Evolutionary conservation across 2,329 filamentous ascomycete genomes (phyloP).

Genomic region (Colletotrichum sp.): DNA sequence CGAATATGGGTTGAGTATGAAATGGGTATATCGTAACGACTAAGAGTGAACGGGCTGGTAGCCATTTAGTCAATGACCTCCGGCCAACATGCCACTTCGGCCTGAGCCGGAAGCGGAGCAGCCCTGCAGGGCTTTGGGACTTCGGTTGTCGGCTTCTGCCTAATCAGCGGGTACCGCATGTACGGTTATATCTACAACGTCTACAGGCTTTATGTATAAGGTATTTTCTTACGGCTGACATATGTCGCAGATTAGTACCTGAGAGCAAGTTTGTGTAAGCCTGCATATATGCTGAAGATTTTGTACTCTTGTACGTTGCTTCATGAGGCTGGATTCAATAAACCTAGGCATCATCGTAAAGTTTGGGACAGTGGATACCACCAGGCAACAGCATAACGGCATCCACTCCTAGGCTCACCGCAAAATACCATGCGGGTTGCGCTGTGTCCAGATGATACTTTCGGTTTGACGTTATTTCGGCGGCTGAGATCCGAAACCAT

Average conservation of each 20-base stretch:
- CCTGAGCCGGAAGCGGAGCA: not conserved
- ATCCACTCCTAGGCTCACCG: not conserved
- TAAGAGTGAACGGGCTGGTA: not conserved
- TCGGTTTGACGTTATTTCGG: not conserved
- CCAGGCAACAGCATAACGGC: not conserved
- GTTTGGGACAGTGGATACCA: not conserved
- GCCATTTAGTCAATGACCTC: not conserved
- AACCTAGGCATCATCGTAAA: accelerated
- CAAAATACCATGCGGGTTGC: not conserved
- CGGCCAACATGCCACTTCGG: not conserved
- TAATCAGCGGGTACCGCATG: not conserved
- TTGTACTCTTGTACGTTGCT: not conserved
- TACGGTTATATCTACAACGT: not conserved
- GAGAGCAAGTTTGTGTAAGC: not conserved
- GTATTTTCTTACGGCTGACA: accelerated
- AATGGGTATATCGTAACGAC: not conserved
- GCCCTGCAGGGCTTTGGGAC: not conserved
- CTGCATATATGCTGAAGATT: not conserved
- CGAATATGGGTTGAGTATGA: accelerated
- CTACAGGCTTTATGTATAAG: not conserved
- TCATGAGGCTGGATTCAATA: accelerated
- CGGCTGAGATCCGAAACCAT: accelerated
- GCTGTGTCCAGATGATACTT: not conserved
- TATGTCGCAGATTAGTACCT: accelerated
- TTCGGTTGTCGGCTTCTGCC: not conserved